These are phyloP conservation scores for Drosera spatulata DNA, from an alignment of 179 eudicot genomes.

Conservation along the genomic window DNA sequence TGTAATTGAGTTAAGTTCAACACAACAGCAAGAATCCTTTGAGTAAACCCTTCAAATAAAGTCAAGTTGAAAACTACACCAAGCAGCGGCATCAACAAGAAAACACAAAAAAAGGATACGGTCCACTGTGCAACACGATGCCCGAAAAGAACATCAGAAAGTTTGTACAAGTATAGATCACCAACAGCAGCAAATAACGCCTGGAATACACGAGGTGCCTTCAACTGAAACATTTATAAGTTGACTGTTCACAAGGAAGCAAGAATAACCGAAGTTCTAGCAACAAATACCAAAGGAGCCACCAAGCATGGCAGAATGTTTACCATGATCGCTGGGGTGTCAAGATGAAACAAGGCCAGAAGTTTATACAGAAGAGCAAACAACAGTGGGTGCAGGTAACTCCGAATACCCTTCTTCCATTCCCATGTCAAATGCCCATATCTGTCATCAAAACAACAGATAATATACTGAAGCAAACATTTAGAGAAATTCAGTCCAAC, in stretches of 20 bases:
- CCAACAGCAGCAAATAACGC: slow-evolving; percentile 74
- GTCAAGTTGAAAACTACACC: too few species aligned
- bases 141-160: slow-evolving; percentile 46
- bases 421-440: slow-evolving; percentile 99
- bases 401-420: slow-evolving; percentile 79
- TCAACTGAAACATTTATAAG: slow-evolving; percentile 38
- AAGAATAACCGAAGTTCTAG: neutral
- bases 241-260: neutral
- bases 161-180: slow-evolving; percentile 80
- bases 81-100: too few species aligned
- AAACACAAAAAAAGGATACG: slow-evolving; percentile 49
- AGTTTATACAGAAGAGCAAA: slow-evolving; percentile 78
- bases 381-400: slow-evolving; percentile 83
- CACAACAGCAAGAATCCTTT: slow-evolving; percentile 1
- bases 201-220: slow-evolving; percentile 75
- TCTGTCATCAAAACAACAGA: slow-evolving; percentile 25
- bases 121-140: slow-evolving; percentile 69
- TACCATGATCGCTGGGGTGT: slow-evolving; percentile 82
- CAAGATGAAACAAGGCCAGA: slow-evolving; percentile 61
- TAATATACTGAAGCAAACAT: neutral
- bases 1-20: slow-evolving; percentile 43
- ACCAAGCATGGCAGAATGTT: neutral
- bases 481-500: neutral
- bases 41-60: too few species aligned
- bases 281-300: neutral